phyloP scores from a whole-genome alignment of 305 asterid genomes.

The Withania somnifera region DNA sequence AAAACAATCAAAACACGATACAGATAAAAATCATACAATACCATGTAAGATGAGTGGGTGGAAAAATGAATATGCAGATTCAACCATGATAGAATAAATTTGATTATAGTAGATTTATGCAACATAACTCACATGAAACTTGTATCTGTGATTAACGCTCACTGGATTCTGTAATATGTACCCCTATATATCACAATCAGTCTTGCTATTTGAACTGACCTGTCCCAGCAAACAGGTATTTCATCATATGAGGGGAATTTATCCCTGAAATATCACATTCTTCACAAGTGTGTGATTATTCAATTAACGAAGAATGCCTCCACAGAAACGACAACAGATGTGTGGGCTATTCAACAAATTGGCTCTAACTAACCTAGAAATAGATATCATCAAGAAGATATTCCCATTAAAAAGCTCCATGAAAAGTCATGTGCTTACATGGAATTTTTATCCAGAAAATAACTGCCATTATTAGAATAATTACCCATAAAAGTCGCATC shows the following conservation, averaged over 20 bases:
- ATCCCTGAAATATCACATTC: not conserved
- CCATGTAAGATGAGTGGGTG: not conserved
- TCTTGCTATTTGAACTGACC: not conserved
- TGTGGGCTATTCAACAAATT: not conserved
- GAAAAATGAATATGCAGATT: not conserved
- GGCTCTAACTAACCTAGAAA: not conserved
- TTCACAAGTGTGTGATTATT: not conserved
- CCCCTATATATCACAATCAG: not conserved
- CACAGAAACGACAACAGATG: not conserved
- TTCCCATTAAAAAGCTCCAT: not conserved
- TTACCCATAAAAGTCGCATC: not conserved
- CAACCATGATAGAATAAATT: not conserved
- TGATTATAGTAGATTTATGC: too few relatives aligned
- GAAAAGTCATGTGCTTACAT: not conserved
- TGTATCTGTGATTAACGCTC: too few relatives aligned
- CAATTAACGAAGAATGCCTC: not conserved
- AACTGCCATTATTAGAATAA: not conserved
- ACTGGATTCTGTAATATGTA: too few relatives aligned
- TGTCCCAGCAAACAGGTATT: not conserved
- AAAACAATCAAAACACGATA: too few relatives aligned
- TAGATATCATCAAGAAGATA: not conserved
- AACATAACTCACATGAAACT: too few relatives aligned
- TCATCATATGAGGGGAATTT: not conserved
- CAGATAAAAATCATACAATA: too few relatives aligned
- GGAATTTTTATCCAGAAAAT: not conserved